Evolutionary conservation across 2,329 filamentous ascomycete species (phyloP).

Genomic region (Aspergillus tanneri): DNA sequence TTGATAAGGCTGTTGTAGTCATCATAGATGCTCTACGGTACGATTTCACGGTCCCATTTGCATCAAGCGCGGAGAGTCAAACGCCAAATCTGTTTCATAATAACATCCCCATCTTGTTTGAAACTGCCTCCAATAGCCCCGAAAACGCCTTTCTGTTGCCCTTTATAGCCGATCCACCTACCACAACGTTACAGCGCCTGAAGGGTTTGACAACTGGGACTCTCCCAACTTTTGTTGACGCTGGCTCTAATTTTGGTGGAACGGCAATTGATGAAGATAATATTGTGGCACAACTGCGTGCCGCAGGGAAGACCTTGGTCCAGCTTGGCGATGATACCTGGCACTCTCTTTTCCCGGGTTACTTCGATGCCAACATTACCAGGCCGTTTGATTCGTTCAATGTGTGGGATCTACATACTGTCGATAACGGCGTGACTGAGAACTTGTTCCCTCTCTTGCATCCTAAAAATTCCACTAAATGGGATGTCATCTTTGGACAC

Average conservation of each 20-base stretch:
- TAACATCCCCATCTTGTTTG: slow-evolving; percentile 80
- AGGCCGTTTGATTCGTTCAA: slow-evolving; percentile 95
- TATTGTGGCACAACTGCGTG: slow-evolving; percentile 62
- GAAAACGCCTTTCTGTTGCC: slow-evolving; percentile 84
- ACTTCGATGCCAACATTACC: slow-evolving; percentile 85
- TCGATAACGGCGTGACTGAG: slow-evolving; percentile 91
- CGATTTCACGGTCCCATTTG: slow-evolving; percentile 87
- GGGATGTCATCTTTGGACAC: slow-evolving; percentile 95
- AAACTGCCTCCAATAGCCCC: slow-evolving; percentile 71
- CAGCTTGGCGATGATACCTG: slow-evolving; percentile 98
- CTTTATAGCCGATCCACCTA: slow-evolving; percentile 96
- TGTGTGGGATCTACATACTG: slow-evolving; percentile 94
- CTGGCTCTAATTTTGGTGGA: slow-evolving; percentile 91
- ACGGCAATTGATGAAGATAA: slow-evolving; percentile 95
- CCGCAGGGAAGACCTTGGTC: slow-evolving; percentile 72
- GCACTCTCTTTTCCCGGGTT: slow-evolving; percentile 88
- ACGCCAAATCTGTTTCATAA: slow-evolving; percentile 73
- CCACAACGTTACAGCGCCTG: slow-evolving; percentile 84
- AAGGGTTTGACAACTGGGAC: slow-evolving; percentile 96
- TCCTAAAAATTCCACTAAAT: slow-evolving; percentile 63
- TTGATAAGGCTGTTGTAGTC: slow-evolving; percentile 86
- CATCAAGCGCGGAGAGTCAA: slow-evolving; percentile 46
- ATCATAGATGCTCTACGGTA: slow-evolving; percentile 93
- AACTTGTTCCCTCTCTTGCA: slow-evolving; percentile 77
- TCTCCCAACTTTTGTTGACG: slow-evolving; percentile 88